These are phyloP conservation scores for Cercospora sp. DNA, from an alignment of 2,329 filamentous ascomycete genomes.

Conservation along the genomic window DNA sequence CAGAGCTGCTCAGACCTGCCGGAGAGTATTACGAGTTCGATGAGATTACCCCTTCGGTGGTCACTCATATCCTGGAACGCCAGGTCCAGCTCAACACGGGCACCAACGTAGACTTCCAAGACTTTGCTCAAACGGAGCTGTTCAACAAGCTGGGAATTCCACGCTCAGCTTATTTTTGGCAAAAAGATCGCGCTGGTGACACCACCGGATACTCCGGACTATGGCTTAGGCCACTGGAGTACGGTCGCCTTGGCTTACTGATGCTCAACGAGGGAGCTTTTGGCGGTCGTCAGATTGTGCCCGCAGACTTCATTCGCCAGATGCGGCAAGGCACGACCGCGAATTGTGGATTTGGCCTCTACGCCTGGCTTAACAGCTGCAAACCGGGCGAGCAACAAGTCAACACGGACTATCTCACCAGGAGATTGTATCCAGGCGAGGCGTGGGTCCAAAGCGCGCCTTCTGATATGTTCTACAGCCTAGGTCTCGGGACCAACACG, in stretches of 20 bases:
- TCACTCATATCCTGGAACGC: background rate
- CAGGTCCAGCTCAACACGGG: background rate
- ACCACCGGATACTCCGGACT: background rate
- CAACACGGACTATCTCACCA: background rate
- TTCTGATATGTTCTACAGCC: background rate
- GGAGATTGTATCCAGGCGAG: background rate
- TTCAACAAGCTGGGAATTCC: background rate
- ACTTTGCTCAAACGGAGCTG: background rate
- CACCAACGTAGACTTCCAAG: background rate
- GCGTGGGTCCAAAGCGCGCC: background rate
- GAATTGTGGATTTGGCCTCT: background rate
- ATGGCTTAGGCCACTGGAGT: background rate
- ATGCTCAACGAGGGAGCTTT: background rate
- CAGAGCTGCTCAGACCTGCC: background rate
- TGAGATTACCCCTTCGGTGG: background rate
- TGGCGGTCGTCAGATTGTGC: background rate
- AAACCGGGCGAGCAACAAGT: background rate
- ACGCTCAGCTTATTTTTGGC: background rate
- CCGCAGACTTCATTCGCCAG: background rate
- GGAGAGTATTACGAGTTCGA: constrained; percentile 1
- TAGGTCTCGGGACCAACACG: background rate
- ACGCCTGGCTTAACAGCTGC: background rate
- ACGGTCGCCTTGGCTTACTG: background rate
- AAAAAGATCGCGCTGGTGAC: background rate
- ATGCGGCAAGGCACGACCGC: background rate